phyloP scores from a whole-genome alignment of 164 flowering plant species.

The Paratinospora sagittata region DNA sequence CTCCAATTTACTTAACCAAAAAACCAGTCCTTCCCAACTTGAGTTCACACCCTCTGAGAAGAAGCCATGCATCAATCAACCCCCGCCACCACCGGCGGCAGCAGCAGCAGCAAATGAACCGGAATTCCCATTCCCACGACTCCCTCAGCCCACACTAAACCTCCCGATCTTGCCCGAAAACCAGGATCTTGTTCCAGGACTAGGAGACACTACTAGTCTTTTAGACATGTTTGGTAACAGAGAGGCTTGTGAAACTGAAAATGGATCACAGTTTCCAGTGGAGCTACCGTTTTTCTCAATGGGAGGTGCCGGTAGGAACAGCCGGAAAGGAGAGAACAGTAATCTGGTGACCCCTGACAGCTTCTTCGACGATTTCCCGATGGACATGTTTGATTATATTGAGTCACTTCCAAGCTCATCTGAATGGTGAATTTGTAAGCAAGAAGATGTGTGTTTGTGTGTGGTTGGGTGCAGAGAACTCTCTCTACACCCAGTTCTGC shows the following conservation, averaged over 20 bases:
- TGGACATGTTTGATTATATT: conserved; percentile 36
- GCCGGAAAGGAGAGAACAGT: conserved; percentile 12
- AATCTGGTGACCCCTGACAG: conserved; percentile 33
- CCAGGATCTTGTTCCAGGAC: conserved; percentile 29
- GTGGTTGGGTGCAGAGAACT: neutral
- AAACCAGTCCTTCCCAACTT: conserved; percentile 17
- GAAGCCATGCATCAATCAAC: conserved; percentile 15
- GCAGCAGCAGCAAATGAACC: too few relatives aligned
- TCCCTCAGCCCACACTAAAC: conserved; percentile 25
- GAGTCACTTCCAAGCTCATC: conserved; percentile 33
- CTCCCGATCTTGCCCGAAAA: conserved; percentile 29
- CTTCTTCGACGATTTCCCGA: conserved; percentile 70
- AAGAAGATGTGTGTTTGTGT: too few relatives aligned
- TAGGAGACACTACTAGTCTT: conserved; percentile 35
- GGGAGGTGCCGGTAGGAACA: conserved; percentile 9
- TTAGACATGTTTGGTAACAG: conserved; percentile 30
- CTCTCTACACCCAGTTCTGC: neutral
- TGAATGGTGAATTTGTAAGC: conserved; percentile 22
- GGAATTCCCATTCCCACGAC: conserved; percentile 17
- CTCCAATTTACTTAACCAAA: conserved; percentile 18
- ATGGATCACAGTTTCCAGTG: too few relatives aligned
- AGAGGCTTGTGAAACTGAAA: conserved; percentile 20
- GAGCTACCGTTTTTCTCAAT: conserved; percentile 18
- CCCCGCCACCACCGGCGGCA: conserved; percentile 13
- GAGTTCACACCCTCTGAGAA: conserved; percentile 13